Conservation (phyloP, 1,284 basidiomycete genomes). For the Cryptococcus sp. region DNA sequence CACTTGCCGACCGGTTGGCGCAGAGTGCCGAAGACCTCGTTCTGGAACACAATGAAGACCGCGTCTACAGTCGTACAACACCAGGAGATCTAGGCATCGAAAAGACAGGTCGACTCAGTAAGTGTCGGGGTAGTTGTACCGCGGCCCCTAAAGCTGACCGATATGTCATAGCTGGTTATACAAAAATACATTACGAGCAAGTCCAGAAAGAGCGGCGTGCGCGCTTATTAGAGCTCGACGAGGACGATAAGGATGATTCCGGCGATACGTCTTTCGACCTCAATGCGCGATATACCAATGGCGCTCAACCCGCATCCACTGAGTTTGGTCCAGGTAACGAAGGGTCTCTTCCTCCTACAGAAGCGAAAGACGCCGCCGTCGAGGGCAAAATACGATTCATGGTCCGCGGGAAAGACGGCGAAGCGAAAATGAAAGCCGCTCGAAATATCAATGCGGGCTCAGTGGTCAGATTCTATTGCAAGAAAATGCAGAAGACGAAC, state of each 20-base stretch:
- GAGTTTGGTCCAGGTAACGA: too few relatives aligned
- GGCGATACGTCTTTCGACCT: background rate
- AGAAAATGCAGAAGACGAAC: conserved; percentile 12
- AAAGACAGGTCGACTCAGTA: too few relatives aligned
- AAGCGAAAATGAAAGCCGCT: conserved; percentile 7
- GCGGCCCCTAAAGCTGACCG: background rate
- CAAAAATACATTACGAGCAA: conserved; percentile 28
- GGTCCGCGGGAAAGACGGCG: conserved; percentile 3
- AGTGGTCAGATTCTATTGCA: conserved; percentile 25
- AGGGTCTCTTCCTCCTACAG: too few relatives aligned
- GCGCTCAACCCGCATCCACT: background rate
- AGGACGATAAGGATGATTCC: background rate
- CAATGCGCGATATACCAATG: background rate
- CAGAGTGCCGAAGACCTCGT: conserved; percentile 33
- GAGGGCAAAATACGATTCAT: background rate
- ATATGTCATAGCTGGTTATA: conserved; percentile 30
- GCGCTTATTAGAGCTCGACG: conserved; percentile 3
- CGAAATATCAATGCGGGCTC: conserved; percentile 7
- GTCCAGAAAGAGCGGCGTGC: conserved; percentile 17
- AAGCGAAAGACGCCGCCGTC: too few relatives aligned
- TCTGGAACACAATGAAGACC: conserved; percentile 28
- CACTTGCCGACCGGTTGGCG: conserved; percentile 23
- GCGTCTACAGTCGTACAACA: conserved; percentile 22
- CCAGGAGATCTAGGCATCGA: conserved; percentile 30
- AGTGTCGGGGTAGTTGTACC: too few relatives aligned